These are phyloP conservation scores for Paspalum vaginatum DNA, from an alignment of 176 grass and related monocot genomes.

Conservation along the genomic window DNA sequence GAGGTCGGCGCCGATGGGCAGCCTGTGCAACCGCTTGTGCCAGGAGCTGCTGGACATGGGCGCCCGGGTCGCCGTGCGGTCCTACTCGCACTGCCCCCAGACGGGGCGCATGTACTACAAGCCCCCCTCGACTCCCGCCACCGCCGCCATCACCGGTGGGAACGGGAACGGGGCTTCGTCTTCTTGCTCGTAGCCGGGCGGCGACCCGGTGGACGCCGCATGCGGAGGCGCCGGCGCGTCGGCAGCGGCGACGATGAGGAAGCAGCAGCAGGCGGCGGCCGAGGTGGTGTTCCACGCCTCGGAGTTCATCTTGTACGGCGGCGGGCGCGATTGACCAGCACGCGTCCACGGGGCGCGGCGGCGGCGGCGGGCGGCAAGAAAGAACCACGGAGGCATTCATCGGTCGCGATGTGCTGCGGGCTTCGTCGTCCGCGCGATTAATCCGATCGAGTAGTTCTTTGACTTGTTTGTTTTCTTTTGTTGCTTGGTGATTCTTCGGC, in stretches of 20 bases:
- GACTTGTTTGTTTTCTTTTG: background rate
- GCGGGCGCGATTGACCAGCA: background rate
- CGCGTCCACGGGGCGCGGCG: background rate
- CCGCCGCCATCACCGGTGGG: background rate
- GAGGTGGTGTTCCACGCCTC: slow-evolving; percentile 14
- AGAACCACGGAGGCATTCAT: background rate
- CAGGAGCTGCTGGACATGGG: slow-evolving; percentile 52
- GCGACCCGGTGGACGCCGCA: no score
- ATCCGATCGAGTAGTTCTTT: background rate
- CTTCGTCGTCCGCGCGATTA: background rate
- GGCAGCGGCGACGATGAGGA: background rate
- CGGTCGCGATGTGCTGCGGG: background rate
- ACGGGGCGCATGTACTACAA: slow-evolving; percentile 72
- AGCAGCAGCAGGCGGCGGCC: background rate
- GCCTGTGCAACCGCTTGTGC: slow-evolving; percentile 37
- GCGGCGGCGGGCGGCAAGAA: background rate
- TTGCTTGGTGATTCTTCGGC: background rate
- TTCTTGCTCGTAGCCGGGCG: no score
- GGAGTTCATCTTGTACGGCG: slow-evolving; percentile 36
- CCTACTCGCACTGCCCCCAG: slow-evolving; percentile 70
- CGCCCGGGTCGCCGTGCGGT: slow-evolving; percentile 49
- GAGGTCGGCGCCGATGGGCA: slow-evolving; percentile 34
- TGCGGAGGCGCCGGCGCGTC: background rate
- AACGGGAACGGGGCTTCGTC: background rate
- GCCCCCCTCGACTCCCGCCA: slow-evolving; percentile 46